Evolutionary conservation across 75 land plant genomes (phyloP), one percentile per base, ranked within the genome.

Genomic region (Sequoia sempervirens): DNA sequence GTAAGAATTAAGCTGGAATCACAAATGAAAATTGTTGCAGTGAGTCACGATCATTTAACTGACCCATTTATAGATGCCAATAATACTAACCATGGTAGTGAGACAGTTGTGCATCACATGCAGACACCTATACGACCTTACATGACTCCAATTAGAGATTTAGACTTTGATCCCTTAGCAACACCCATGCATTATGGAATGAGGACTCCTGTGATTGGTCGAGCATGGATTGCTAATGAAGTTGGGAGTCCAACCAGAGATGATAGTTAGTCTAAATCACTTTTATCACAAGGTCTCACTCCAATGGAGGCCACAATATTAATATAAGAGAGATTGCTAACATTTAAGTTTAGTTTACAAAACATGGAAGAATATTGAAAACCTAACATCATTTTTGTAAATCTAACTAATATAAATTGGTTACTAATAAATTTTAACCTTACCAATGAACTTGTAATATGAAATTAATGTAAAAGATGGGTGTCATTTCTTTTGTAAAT

Each of bases 181-280:
- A 97, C 97, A 26, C 97, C 99, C 7, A 88, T 94, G 78, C 94
- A 91, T 84, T 97, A 97, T 88, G 99, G 99, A 28, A 97, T 97
- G 99, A 89, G 99, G 45, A 95, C 99, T 40, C 99, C 99, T 14
- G 95, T 94, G 96, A 93, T 93, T 47, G 97, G 90, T 82, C 85
- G 96, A 38, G 99, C 97, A 20, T 97, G 99, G 99, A 93, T 94
- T 84, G 94, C 96, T 58, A 86, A 91, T 80, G 81, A 94, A 26
- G 91, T 92, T 61, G 95, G 92, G 96, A 96, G 93, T 74, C 66
- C 66, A 61, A 3, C 5, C 6, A 81, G 72, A 15, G 13, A 38
- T 68, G 46, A 23, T 23, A 17, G 20, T 56, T 56, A 26, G 18
- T 4, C 0, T 56, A 13, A 14, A 14, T 43, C 45, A 43, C 45